These are phyloP conservation scores for Alternaria sp. DNA, from an alignment of 2,329 filamentous ascomycete species.

Conservation along the genomic window DNA sequence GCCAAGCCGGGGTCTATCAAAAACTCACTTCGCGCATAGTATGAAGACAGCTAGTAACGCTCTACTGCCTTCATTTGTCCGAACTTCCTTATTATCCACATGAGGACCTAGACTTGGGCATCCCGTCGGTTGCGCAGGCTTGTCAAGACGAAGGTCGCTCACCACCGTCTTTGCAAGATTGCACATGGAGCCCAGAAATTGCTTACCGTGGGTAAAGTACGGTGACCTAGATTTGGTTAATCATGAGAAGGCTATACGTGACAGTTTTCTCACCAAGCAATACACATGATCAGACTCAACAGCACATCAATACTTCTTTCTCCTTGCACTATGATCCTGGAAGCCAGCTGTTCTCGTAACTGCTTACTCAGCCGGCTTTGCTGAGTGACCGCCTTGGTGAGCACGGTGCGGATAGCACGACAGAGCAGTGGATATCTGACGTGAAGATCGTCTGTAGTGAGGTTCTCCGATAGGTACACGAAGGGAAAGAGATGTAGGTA, in stretches of 20 bases:
- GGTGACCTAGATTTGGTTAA: constrained; percentile 20
- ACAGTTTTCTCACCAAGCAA: constrained; percentile 23
- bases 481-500: constrained; percentile 26
- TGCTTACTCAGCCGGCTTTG: constrained; percentile 28
- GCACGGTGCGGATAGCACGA: constrained; percentile 30
- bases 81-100: constrained; percentile 8
- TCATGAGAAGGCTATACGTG: neutral
- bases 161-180: constrained; percentile 26
- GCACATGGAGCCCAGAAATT: constrained; percentile 26
- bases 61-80: constrained; percentile 60
- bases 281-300: constrained; percentile 28
- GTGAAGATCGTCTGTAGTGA: constrained; percentile 16
- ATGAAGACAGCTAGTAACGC: constrained; percentile 60
- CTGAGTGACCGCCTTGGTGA: constrained; percentile 17
- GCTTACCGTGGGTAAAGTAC: constrained; percentile 28
- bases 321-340: constrained; percentile 30
- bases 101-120: constrained; percentile 15
- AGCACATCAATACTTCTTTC: constrained; percentile 36
- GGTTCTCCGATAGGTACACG: constrained; percentile 13
- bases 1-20: neutral
- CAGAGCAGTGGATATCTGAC: constrained; percentile 18
- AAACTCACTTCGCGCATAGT: constrained; percentile 50
- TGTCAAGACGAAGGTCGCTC: constrained; percentile 32
- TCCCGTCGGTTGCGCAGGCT: constrained; percentile 11
- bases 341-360: constrained; percentile 25